Percentiles rank a stretch among this genome's conserved stretches.
Evolutionary conservation across 805 yeast genomes (phyloP).

Genomic region (Grigorovia humatica): DNA sequence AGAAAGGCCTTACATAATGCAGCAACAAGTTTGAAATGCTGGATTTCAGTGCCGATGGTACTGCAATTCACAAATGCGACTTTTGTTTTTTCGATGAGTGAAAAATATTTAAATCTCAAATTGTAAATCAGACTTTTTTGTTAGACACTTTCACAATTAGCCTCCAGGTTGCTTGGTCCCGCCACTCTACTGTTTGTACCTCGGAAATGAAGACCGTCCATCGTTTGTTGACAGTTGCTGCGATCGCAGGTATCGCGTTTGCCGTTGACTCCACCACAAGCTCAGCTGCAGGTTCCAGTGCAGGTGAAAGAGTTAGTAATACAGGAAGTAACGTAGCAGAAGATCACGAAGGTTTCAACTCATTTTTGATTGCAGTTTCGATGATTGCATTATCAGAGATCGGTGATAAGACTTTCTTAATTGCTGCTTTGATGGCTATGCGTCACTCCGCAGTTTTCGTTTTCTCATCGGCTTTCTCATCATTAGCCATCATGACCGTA

Average conservation of each 20-base stretch:
- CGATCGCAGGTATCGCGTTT: not conserved
- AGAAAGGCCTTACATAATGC: too few species aligned
- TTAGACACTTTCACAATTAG: too few species aligned
- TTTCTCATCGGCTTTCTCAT: constrained; percentile 78
- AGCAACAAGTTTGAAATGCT: not conserved
- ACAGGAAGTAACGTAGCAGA: not conserved
- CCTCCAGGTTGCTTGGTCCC: not conserved
- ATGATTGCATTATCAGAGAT: constrained; percentile 95
- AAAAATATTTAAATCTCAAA: not conserved
- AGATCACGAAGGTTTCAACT: constrained; percentile 11
- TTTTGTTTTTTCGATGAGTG: not conserved
- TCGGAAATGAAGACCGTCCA: not conserved
- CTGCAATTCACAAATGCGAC: not conserved
- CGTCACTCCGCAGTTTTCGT: constrained; percentile 74
- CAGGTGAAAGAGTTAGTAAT: not conserved
- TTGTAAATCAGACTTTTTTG: not conserved
- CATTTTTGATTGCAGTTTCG: constrained; percentile 70
- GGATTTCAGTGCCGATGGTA: too few species aligned
- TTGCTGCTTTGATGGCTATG: constrained; percentile 98
- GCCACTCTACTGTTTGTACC: not conserved
- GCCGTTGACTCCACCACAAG: not conserved
- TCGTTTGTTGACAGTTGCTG: not conserved
- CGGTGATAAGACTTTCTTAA: constrained; percentile 93
- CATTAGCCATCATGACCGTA: constrained; percentile 83
- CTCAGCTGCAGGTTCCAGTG: not conserved